A percentile compares a stretch with the other conserved stretches of the same genome.
Evolutionary conservation across 805 yeast species (phyloP).

Genomic region (Groenewaldozyma tartarivorans): DNA sequence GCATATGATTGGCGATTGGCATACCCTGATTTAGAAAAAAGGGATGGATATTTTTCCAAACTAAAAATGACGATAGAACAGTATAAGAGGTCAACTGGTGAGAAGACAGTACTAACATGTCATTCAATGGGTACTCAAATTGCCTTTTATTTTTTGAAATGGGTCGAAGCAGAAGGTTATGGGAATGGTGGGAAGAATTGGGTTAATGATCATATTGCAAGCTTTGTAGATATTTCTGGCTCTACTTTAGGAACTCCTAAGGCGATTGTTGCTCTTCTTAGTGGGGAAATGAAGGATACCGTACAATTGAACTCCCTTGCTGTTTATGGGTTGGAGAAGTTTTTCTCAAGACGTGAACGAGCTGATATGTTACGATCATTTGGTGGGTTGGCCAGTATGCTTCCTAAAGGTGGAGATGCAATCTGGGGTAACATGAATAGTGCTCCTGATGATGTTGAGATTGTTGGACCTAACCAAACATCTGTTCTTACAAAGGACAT

Average conservation of each 20-base stretch:
- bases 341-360: slow-evolving; percentile 82
- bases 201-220: slow-evolving; percentile 78
- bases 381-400: slow-evolving; percentile 94
- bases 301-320: slow-evolving; percentile 90
- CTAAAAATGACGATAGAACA: slow-evolving; percentile 67
- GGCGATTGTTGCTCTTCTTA: slow-evolving; percentile 80
- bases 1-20: slow-evolving; percentile 95
- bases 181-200: slow-evolving; percentile 90
- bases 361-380: slow-evolving; percentile 75
- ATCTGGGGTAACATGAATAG: slow-evolving; percentile 71
- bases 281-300: slow-evolving; percentile 98
- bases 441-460: slow-evolving; percentile 62
- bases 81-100: slow-evolving; percentile 40
- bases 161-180: slow-evolving; percentile 88
- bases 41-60: slow-evolving; percentile 79
- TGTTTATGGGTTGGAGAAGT: slow-evolving; percentile 87
- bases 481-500: slow-evolving; percentile 8
- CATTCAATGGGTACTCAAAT: slow-evolving; percentile 98
- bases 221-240: slow-evolving; percentile 83
- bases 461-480: slow-evolving; percentile 9
- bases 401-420: slow-evolving; percentile 88
- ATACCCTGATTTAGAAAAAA: slow-evolving; percentile 73
- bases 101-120: slow-evolving; percentile 68
- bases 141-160: slow-evolving; percentile 77
- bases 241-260: slow-evolving; percentile 92